Evolutionary conservation across 352 stramenopile species (phyloP).

Genomic region (Phytopythium cucurbitacearum): DNA sequence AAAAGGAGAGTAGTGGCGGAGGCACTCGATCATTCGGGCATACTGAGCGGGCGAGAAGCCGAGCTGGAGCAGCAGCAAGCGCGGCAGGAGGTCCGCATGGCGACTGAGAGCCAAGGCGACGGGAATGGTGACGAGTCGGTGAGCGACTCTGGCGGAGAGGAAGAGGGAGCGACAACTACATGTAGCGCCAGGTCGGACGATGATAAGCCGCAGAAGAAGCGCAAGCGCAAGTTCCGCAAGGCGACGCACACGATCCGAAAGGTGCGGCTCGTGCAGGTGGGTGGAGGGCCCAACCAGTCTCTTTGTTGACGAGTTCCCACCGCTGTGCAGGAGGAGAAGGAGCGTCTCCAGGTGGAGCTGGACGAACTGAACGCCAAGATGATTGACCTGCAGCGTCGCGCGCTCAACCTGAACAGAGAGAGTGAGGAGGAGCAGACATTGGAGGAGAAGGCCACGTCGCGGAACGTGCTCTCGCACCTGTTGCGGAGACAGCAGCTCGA

Average conservation of each 20-base stretch:
- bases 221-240: slow-evolving; percentile 16
- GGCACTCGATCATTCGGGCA: no score
- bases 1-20: no score
- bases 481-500: slow-evolving; percentile 22
- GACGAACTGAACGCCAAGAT: slow-evolving; percentile 15
- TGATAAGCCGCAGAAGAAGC: slow-evolving; percentile 14
- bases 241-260: slow-evolving; percentile 30
- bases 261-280: slow-evolving; percentile 7
- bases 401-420: slow-evolving; percentile 10
- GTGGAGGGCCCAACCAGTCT: neutral
- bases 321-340: slow-evolving; percentile 22
- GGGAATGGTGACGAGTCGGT: neutral
- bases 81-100: no score
- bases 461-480: slow-evolving; percentile 20
- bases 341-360: slow-evolving; percentile 18
- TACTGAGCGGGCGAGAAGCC: no score
- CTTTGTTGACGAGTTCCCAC: slow-evolving; percentile 3
- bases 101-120: neutral
- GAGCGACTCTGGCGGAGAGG: neutral
- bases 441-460: slow-evolving; percentile 10
- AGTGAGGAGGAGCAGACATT: slow-evolving; percentile 3
- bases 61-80: no score
- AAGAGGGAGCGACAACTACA: neutral
- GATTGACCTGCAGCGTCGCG: slow-evolving; percentile 15
- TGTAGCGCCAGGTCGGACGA: slow-evolving; percentile 4